These are phyloP conservation scores for Circinella umbellata DNA, from an alignment of 371 early-diverging fungal genomes.

Conservation along the genomic window DNA sequence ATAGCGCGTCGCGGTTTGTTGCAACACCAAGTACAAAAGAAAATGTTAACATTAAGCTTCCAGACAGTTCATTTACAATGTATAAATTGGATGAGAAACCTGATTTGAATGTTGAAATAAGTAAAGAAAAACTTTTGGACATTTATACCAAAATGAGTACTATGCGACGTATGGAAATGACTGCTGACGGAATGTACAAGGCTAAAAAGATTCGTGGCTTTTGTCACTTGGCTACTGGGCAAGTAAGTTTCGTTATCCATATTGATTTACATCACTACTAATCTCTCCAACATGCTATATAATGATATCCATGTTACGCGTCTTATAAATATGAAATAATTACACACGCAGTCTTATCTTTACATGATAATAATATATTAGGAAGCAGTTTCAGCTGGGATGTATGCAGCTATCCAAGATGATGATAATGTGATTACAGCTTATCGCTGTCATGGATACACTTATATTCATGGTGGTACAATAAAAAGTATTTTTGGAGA, in stretches of 20 bases:
- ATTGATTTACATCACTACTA: too few species aligned
- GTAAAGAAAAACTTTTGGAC: slow-evolving; percentile 75
- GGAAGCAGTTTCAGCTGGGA: slow-evolving; percentile 98
- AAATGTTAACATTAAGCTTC: slow-evolving; percentile 54
- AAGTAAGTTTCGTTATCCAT: slow-evolving; percentile 56
- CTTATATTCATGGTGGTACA: slow-evolving; percentile 88
- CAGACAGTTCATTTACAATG: slow-evolving; percentile 65
- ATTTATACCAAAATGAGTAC: slow-evolving; percentile 89
- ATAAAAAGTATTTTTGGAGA: slow-evolving; percentile 83
- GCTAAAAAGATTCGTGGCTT: slow-evolving; percentile 97
- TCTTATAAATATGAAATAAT: slow-evolving; percentile 5
- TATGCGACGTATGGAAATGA: slow-evolving; percentile 94
- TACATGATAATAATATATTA: slow-evolving; percentile 26
- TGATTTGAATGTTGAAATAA: slow-evolving; percentile 58
- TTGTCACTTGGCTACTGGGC: slow-evolving; percentile 99
- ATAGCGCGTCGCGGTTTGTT: slow-evolving; percentile 33
- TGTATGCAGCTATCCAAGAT: slow-evolving; percentile 86
- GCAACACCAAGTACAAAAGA: slow-evolving; percentile 17
- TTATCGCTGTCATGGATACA: slow-evolving; percentile 99
- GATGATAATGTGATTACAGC: slow-evolving; percentile 97
- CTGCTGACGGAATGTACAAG: slow-evolving; percentile 96
- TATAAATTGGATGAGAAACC: slow-evolving; percentile 70
- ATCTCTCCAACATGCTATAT: too few species aligned
- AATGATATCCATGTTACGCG: too few species aligned
- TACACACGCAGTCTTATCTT: slow-evolving; percentile 14